A percentile compares a stretch with the other conserved stretches of the same genome.
These are phyloP conservation scores for Trypanosoma melophagium DNA, from an alignment of 208 protist genomes.

Conservation along the genomic window DNA sequence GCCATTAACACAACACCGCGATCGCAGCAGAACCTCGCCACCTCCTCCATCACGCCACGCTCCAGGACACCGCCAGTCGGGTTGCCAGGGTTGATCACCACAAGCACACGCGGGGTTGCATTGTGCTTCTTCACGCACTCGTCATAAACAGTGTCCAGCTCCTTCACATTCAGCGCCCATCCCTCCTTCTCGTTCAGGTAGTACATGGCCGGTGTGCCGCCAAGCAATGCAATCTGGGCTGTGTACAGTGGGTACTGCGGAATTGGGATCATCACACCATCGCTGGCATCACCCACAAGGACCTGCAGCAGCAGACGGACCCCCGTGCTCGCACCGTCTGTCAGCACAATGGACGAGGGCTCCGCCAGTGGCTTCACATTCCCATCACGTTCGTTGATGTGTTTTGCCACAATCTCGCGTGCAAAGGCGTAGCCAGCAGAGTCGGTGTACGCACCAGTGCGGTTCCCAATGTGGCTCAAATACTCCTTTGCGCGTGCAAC, in stretches of 20 bases:
- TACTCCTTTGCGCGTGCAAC: constrained; percentile 86
- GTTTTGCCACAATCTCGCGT: constrained; percentile 89
- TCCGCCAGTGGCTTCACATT: constrained; percentile 34
- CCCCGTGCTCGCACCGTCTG: constrained; percentile 95
- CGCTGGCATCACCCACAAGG: constrained; percentile 63
- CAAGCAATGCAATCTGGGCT: constrained; percentile 94
- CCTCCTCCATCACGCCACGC: constrained; percentile 73
- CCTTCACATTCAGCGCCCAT: constrained; percentile 85
- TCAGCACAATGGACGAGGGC: constrained; percentile 89
- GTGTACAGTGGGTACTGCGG: constrained; percentile 99
- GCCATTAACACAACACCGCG: constrained; percentile 93
- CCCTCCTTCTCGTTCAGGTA: constrained; percentile 92
- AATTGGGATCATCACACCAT: constrained; percentile 96
- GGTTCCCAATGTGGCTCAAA: constrained; percentile 48
- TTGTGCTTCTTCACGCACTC: constrained; percentile 53
- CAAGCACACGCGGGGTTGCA: constrained; percentile 91
- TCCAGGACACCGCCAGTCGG: constrained; percentile 95
- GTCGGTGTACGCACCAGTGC: constrained; percentile 96
- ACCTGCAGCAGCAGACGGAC: constrained; percentile 89
- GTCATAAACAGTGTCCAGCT: constrained; percentile 65
- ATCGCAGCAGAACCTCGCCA: constrained; percentile 70
- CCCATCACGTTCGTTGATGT: constrained; percentile 94
- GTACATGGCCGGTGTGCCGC: constrained; percentile 92
- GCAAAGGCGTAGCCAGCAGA: constrained; percentile 91
- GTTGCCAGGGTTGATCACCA: constrained; percentile 99